A percentile compares a stretch with the other conserved stretches of the same genome.
These are phyloP conservation scores for Infundibulicybe gibba DNA, from an alignment of 768 basidiomycete genomes.

Conservation along the genomic window DNA sequence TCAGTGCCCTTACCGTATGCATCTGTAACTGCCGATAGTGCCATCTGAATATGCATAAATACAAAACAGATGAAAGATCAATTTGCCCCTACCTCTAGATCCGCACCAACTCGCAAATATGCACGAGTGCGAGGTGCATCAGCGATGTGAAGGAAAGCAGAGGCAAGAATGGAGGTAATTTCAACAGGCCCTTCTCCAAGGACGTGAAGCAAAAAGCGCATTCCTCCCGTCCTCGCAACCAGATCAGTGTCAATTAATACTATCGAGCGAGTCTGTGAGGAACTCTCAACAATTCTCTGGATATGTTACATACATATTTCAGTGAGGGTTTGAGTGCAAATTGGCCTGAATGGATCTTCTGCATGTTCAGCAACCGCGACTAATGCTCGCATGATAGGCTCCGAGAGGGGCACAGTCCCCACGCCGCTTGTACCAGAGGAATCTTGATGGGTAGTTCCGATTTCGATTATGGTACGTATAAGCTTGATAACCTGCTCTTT, in stretches of 20 bases:
- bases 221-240: constrained; percentile 75
- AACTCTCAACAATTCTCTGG: not conserved
- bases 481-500: constrained; percentile 93
- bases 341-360: constrained; percentile 83
- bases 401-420: constrained; percentile 59
- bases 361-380: constrained; percentile 90
- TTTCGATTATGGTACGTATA: constrained; percentile 76
- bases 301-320: constrained; percentile 73
- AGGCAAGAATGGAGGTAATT: constrained; percentile 72
- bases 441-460: constrained; percentile 59
- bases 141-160: constrained; percentile 77
- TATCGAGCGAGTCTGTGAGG: constrained; percentile 23
- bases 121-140: constrained; percentile 82
- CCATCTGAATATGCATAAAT: constrained; percentile 49
- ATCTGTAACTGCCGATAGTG: constrained; percentile 86
- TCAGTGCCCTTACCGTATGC: constrained; percentile 82
- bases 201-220: constrained; percentile 81
- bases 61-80: not conserved
- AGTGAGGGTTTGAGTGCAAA: constrained; percentile 82
- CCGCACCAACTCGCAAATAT: constrained; percentile 76
- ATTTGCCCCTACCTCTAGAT: constrained; percentile 72
- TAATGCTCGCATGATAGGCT: constrained; percentile 81
- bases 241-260: constrained; percentile 88
- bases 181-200: constrained; percentile 90
- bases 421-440: constrained; percentile 37